Percentiles rank a stretch among this genome's conserved stretches.
phyloP scores from a whole-genome alignment of 148 eudicot species.

The Vaccinium darrowii region DNA sequence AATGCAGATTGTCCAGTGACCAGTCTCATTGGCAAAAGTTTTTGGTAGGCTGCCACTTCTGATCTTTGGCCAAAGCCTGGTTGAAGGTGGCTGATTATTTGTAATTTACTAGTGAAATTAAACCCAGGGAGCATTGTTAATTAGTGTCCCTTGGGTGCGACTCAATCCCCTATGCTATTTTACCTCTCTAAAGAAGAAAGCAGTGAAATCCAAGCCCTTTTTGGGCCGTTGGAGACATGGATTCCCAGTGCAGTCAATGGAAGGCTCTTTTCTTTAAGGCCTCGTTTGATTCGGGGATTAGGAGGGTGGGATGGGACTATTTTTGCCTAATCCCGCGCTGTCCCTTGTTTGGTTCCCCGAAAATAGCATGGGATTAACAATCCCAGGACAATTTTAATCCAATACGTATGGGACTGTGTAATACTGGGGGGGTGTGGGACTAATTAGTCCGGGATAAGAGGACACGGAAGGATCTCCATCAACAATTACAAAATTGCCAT shows the following conservation, averaged over 20 bases:
- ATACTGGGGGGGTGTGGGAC: no score
- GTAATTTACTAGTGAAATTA: background rate
- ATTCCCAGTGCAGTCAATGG: background rate
- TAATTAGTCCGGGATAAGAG: no score
- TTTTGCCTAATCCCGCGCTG: no score
- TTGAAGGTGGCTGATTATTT: background rate
- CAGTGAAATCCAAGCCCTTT: background rate
- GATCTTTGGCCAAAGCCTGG: background rate
- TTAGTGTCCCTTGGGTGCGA: background rate
- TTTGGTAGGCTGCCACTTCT: background rate
- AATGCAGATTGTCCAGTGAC: background rate
- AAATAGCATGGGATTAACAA: no score
- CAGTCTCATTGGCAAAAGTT: background rate
- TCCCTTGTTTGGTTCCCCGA: no score
- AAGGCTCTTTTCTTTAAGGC: background rate
- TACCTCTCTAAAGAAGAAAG: background rate
- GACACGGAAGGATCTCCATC: no score
- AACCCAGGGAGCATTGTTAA: background rate
- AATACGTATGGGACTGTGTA: no score
- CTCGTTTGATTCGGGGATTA: no score
- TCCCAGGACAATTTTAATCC: no score
- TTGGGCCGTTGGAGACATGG: background rate
- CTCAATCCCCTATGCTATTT: background rate
- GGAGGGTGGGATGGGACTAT: no score
- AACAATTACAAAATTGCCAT: no score